Evolutionary conservation across 2,329 filamentous ascomycete species (phyloP), one percentile per base, ranked within the genome.

Genomic region (Didymella lethalis): DNA sequence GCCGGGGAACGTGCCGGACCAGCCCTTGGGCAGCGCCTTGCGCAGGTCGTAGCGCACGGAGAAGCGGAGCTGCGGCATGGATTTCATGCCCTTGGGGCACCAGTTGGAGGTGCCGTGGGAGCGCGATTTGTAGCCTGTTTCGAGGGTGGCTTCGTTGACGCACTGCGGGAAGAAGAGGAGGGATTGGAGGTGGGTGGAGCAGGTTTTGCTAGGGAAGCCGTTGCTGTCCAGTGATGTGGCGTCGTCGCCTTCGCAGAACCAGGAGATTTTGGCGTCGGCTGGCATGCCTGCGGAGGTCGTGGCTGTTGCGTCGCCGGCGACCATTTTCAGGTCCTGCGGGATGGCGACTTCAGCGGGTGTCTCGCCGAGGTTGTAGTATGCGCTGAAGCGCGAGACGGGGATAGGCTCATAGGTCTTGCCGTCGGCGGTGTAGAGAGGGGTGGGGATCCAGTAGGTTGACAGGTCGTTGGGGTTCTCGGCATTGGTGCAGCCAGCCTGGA

Each of bases 1-100:
- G 23, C 82, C 63, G 0, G 81, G 81, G 0, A 80, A 75, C 0
- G 69, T 71, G 41, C 81, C 80, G 34, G 60, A 73, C 81, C 81
- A 83, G 20, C 81, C 80, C 43, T 78, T 70, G 3, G 81, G 79
- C 4, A 83, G 64, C 0, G 69, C 70, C 45, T 77, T 77, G 54
- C 79, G 77, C 6, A 81, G 67, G 55, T 83, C 81, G 66, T 81
- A 83, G 40, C 81, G 78, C 59, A 82, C 78, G 43, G 76, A 79
- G 72, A 82, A 82, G 48, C 81, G 78, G 7, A 83, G 76, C 64
- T 80, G 79, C 4, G 80, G 79, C 73, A 83, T 82, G 5, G 74
- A 72, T 65, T 80, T 80, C 75, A 78, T 81, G 58, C 76, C 78
- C 11, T 64, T 59, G 1, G 81, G 81, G 61, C 81, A 83, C 29